Conservation (phyloP, 1,284 basidiomycete genomes). For the Cryptococcus maquisensis region DNA sequence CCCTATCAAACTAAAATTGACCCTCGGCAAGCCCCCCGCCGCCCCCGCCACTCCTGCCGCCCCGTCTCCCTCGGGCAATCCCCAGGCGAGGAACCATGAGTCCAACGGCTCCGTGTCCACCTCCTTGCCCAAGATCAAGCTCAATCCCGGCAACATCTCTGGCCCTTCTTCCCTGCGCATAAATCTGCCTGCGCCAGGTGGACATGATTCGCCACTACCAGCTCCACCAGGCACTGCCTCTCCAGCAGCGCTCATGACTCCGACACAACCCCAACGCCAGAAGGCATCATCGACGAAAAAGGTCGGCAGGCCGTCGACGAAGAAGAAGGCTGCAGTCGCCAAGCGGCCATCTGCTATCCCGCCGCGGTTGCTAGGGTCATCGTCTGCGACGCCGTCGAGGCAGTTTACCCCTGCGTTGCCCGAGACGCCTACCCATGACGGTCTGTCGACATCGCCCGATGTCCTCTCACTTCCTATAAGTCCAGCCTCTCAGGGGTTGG, state of each 20-base stretch:
- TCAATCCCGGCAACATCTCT: background rate
- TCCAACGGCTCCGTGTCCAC: conserved; percentile 2
- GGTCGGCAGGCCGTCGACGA: conserved; percentile 1
- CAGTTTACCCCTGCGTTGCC: conserved; percentile 4
- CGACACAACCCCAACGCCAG: background rate
- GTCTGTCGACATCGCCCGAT: conserved; percentile 12
- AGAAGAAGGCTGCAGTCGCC: conserved; percentile 2
- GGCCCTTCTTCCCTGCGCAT: conserved; percentile 7
- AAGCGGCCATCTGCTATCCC: conserved; percentile 24
- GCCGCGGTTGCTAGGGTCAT: conserved; percentile 16
- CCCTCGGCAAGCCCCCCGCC: conserved; percentile 3
- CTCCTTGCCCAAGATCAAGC: background rate
- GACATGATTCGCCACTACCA: background rate
- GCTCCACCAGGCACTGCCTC: background rate
- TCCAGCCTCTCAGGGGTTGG: conserved; percentile 1
- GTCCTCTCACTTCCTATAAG: conserved; percentile 7
- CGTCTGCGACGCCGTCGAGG: conserved; percentile 4
- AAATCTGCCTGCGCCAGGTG: background rate
- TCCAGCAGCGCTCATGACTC: background rate
- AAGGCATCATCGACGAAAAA: conserved; percentile 1
- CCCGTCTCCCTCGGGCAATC: background rate
- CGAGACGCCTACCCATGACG: conserved; percentile 9
- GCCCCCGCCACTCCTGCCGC: conserved; percentile 1
- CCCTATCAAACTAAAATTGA: conserved; percentile 39
- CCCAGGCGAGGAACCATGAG: conserved; percentile 8